Conservation (phyloP, 148 eudicot genomes). For the Rhododendron molle region DNA sequence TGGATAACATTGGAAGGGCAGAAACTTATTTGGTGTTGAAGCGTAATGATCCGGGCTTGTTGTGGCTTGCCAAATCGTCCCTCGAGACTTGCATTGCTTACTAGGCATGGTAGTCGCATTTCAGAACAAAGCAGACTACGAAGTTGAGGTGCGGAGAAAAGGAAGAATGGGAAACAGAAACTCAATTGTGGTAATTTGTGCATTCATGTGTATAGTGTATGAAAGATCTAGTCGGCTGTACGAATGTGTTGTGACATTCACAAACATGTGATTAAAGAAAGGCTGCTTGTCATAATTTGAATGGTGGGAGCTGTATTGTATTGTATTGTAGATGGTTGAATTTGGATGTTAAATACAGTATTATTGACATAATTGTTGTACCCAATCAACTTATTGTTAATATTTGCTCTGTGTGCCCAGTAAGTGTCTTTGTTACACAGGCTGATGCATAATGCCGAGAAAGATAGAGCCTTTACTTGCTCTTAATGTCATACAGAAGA, state of each 20-base stretch:
- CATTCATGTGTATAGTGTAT: neutral
- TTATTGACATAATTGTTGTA: neutral
- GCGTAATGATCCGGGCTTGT: slow-evolving; percentile 74
- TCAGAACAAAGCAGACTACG: neutral
- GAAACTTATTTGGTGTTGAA: slow-evolving; percentile 68
- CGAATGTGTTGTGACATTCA: neutral
- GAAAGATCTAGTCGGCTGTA: neutral
- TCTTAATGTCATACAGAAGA: too few relatives aligned
- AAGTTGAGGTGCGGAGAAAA: neutral
- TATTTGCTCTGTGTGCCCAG: neutral
- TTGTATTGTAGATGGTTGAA: neutral
- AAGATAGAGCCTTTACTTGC: neutral
- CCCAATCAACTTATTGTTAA: neutral
- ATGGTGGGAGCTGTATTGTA: neutral
- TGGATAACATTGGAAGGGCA: slow-evolving; percentile 42
- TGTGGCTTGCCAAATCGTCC: slow-evolving; percentile 90
- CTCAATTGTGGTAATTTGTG: neutral
- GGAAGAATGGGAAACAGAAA: neutral
- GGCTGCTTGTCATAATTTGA: neutral
- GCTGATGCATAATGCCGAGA: neutral
- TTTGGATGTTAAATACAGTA: neutral
- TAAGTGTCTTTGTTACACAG: neutral
- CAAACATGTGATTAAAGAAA: neutral
- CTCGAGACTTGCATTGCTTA: slow-evolving; percentile 51
- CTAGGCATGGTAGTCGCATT: neutral